Evolutionary conservation across 331 rosid species (phyloP), one percentile per base, ranked within the genome.

Genomic region (Dryas integrifolia): DNA sequence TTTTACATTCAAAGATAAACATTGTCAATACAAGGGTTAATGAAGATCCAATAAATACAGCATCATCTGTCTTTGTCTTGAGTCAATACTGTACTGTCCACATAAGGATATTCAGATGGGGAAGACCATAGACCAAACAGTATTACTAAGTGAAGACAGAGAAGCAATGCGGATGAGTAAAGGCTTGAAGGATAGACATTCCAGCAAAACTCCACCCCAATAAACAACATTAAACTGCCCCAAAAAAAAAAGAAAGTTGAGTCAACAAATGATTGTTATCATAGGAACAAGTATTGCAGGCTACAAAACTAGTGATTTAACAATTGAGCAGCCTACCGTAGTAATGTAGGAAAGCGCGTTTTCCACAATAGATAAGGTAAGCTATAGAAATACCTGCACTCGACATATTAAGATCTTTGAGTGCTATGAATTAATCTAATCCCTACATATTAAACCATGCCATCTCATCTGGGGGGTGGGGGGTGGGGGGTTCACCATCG

Each of bases 151-250:
- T 92, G 99, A 62, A 92, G 84, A 73, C 80, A 76, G 40, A 88
- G 75, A 80, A 95, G 96, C 48, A 88, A 58, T 3, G 79, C 78
- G 5, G 98, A 91, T 2, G 96, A 95, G 75, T 80, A 69, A 57
- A 57, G 71, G 70, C 75, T 89, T 46, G 99, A 88, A 62, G 99
- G 99, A 80, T 76, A 95, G 62, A 95, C 77, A 61, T 91, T 89
- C 96, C 97, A 92, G 84, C 99, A 95, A 4, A 88, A 63, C 85
- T 89, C 97, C 74, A 88, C 91, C 55, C 99, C 99, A 3, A 77
- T 1, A 62, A 91, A 95, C 86, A 91, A 70, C 68, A 89, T 5
- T 76, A 94, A 62, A 50, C 97, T 89, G 88, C 82, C 10, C 50
- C 9, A 50, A 75, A 77, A 50, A 40, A 40, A 18, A 66, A 30